Percentiles rank a stretch among this genome's conserved stretches.
Evolutionary conservation across 2,329 filamentous ascomycete genomes (phyloP).

Genomic region (Alternaria sp.): DNA sequence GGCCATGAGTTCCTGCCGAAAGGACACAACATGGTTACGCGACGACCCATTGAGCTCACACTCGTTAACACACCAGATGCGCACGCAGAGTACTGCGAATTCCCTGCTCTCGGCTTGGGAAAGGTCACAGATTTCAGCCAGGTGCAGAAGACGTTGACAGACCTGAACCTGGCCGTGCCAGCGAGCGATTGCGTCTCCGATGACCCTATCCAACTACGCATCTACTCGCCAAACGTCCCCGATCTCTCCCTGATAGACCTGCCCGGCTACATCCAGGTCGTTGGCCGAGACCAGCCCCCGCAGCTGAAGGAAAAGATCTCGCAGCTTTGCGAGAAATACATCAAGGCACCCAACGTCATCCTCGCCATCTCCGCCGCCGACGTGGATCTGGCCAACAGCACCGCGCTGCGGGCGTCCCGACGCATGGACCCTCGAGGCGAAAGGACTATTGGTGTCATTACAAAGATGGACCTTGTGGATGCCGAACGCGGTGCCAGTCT

Average conservation of each 20-base stretch:
- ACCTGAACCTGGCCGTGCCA: constrained; percentile 91
- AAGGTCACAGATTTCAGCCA: constrained; percentile 91
- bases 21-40: constrained; percentile 98
- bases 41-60: constrained; percentile 93
- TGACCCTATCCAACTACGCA: constrained; percentile 93
- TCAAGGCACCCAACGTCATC: constrained; percentile 93
- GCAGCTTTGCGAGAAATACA: constrained; percentile 97
- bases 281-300: constrained; percentile 85
- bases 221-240: constrained; percentile 93
- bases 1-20: constrained; percentile 98
- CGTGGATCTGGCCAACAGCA: constrained; percentile 96
- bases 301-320: constrained; percentile 95
- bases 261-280: constrained; percentile 96
- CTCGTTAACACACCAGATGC: constrained; percentile 92
- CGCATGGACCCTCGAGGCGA: constrained; percentile 93
- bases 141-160: constrained; percentile 91
- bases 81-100: constrained; percentile 90
- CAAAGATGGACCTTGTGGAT: constrained; percentile 98
- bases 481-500: constrained; percentile 78
- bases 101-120: constrained; percentile 86
- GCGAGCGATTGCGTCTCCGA: constrained; percentile 92
- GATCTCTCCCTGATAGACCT: constrained; percentile 96
- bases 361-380: constrained; percentile 97
- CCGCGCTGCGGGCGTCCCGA: constrained; percentile 85
- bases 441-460: constrained; percentile 96